Conservation (phyloP, 1,139 yeast species). For the Suhomyces terraborum region DNA sequence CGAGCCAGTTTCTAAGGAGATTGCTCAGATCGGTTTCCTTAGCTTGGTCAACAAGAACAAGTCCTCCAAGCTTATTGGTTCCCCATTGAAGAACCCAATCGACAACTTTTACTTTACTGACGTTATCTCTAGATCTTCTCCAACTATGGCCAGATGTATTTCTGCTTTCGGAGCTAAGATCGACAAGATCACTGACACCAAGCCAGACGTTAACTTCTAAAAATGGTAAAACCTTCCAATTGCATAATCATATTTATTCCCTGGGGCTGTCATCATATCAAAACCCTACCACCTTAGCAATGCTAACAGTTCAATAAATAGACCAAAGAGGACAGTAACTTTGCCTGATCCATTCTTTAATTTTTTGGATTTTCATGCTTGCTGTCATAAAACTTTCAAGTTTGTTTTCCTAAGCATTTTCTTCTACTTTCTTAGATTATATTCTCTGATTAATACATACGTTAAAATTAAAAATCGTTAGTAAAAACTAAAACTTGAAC, state of each 20-base stretch:
- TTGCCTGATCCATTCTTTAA: background rate
- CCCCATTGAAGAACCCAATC: conserved; percentile 65
- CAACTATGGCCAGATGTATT: conserved; percentile 87
- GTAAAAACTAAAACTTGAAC: conserved; percentile 16
- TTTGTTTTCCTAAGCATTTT: conserved; percentile 13
- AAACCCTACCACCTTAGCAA: conserved; percentile 11
- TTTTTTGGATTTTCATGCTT: conserved; percentile 9
- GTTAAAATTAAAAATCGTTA: conserved; percentile 4
- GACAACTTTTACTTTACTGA: conserved; percentile 87
- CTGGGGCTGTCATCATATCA: conserved; percentile 7
- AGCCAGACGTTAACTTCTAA: conserved; percentile 42
- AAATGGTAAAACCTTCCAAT: conserved; percentile 5
- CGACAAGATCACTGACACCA: conserved; percentile 58
- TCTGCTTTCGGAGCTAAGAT: conserved; percentile 66
- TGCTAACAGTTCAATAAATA: conserved; percentile 10
- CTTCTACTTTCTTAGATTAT: conserved; percentile 11
- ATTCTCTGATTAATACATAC: conserved; percentile 14
- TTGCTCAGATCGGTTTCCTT: conserved; percentile 62
- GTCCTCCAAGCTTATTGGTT: conserved; percentile 46
- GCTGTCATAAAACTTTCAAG: conserved; percentile 11
- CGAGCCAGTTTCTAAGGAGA: conserved; percentile 63
- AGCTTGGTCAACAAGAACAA: conserved; percentile 45
- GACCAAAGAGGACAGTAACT: conserved; percentile 3
- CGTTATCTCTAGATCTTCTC: conserved; percentile 82
- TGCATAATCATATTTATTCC: conserved; percentile 16